phyloP scores from a whole-genome alignment of 306 rosid species.

The Corylus avellana region DNA sequence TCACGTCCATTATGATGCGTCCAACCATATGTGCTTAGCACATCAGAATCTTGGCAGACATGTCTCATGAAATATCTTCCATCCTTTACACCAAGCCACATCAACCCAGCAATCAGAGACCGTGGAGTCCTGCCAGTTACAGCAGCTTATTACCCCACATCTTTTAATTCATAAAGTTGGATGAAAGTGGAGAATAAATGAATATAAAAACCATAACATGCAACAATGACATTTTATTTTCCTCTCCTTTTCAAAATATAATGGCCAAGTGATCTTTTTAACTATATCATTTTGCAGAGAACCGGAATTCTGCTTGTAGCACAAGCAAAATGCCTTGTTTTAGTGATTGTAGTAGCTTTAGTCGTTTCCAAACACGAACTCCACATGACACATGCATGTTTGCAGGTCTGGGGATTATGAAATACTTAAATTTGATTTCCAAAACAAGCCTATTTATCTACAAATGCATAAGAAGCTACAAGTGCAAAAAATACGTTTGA shows the following conservation, averaged over 20 bases:
- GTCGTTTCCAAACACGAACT: background rate
- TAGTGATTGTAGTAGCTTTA: background rate
- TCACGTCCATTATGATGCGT: conserved; percentile 52
- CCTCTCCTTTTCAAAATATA: background rate
- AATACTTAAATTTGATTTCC: background rate
- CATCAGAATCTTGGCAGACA: conserved; percentile 77
- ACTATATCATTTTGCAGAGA: background rate
- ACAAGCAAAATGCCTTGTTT: background rate
- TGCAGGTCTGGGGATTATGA: background rate
- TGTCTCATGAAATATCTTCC: conserved; percentile 53
- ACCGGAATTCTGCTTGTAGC: background rate
- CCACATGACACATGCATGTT: background rate
- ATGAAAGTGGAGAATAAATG: background rate
- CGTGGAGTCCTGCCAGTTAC: conserved; percentile 67
- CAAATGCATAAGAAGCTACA: background rate
- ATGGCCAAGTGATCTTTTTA: background rate
- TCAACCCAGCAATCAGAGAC: conserved; percentile 87
- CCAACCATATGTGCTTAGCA: conserved; percentile 67
- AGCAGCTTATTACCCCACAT: conserved; percentile 12
- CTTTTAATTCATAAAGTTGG: conserved; percentile 4
- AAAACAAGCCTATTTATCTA: background rate
- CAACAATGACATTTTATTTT: background rate
- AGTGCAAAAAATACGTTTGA: background rate
- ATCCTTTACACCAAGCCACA: conserved; percentile 92
- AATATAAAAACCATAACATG: background rate